phyloP scores from a whole-genome alignment of 1,284 basidiomycete species.

The Irpex sp. region DNA sequence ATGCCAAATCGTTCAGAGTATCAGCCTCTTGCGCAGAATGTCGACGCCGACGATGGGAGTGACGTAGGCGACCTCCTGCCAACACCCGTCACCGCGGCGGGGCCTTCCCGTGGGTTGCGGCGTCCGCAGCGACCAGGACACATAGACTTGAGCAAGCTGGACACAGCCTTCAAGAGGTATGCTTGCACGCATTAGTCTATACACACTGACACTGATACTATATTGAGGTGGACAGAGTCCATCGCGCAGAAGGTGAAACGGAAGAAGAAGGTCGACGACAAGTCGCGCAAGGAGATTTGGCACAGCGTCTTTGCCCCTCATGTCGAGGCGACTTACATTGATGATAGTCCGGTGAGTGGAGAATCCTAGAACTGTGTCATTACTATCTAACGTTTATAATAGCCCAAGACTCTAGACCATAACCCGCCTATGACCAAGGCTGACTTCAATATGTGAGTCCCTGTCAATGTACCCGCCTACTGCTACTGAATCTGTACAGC shows the following conservation, averaged over 20 bases:
- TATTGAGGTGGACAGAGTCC: constrained; percentile 73
- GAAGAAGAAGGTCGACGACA: constrained; percentile 68
- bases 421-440: constrained; percentile 68
- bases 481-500: constrained; percentile 16
- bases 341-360: constrained; percentile 36
- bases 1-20: constrained; percentile 62
- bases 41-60: constrained; percentile 40
- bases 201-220: not conserved
- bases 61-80: constrained; percentile 41
- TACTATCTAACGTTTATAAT: not conserved
- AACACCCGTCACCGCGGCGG: constrained; percentile 26
- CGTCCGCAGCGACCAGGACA: constrained; percentile 52
- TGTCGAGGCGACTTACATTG: constrained; percentile 29
- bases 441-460: constrained; percentile 63
- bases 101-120: constrained; percentile 36
- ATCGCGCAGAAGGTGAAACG: constrained; percentile 80
- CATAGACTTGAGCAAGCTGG: constrained; percentile 74
- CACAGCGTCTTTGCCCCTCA: constrained; percentile 75
- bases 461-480: not conserved
- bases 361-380: not conserved
- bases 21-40: constrained; percentile 58
- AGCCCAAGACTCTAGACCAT: constrained; percentile 78
- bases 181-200: constrained; percentile 7
- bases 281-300: constrained; percentile 68
- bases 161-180: constrained; percentile 77